Percentiles rank a stretch among this genome's conserved stretches.
phyloP scores from a whole-genome alignment of 257 asterid species.

The Scutellaria baicalensis region DNA sequence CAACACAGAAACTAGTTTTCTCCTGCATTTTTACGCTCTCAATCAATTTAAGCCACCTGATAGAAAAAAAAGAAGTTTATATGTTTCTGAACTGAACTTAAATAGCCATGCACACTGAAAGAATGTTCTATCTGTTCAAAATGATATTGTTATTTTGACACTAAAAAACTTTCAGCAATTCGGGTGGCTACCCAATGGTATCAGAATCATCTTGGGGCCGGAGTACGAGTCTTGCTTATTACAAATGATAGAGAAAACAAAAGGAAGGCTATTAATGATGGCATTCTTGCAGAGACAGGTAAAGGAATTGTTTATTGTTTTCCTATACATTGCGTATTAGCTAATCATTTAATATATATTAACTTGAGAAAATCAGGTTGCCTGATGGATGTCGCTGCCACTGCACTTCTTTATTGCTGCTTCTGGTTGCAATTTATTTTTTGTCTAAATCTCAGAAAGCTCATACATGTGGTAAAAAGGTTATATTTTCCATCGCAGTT shows the following conservation, averaged over 20 bases:
- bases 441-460: neutral
- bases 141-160: constrained; percentile 3
- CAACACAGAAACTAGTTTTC: neutral
- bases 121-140: neutral
- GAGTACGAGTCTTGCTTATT: constrained; percentile 55
- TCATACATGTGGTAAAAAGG: constrained; percentile 2
- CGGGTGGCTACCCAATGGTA: constrained; percentile 94
- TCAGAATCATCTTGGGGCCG: constrained; percentile 75
- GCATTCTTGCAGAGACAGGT: constrained; percentile 94
- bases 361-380: neutral
- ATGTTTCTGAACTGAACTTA: neutral
- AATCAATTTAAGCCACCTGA: neutral
- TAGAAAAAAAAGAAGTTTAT: neutral
- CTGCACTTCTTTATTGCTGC: constrained; percentile 1
- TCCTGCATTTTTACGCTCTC: neutral
- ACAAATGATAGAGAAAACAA: constrained; percentile 91
- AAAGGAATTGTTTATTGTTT: constrained; percentile 4
- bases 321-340: neutral
- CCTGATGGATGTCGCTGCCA: neutral
- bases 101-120: neutral
- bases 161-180: constrained; percentile 55
- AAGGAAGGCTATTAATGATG: constrained; percentile 74
- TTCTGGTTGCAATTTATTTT: neutral
- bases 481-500: constrained; percentile 43
- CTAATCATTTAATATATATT: neutral